Evolutionary conservation across 2,329 filamentous ascomycete genomes (phyloP).

Genomic region (Apiospora marii): DNA sequence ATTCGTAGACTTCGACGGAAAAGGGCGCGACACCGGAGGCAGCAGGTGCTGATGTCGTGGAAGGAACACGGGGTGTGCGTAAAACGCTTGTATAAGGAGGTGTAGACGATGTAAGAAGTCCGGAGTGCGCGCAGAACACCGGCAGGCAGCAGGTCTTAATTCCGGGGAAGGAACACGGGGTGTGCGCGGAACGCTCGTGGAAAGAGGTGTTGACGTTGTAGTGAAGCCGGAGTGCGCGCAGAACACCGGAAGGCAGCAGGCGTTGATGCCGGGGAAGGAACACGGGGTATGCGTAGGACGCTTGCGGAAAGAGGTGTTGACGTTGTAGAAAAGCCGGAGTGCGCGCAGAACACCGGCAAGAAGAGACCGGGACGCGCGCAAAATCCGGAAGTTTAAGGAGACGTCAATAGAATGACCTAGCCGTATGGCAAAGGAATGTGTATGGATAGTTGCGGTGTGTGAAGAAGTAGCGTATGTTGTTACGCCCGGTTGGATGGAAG

Average conservation of each 20-base stretch:
- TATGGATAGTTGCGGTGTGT: conserved; percentile 31
- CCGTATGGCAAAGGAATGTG: neutral
- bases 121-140: conserved; percentile 1
- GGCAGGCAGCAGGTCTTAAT: neutral
- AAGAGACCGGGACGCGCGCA: conserved; percentile 14
- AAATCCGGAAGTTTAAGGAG: neutral
- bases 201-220: no score
- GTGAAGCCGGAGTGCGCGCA: no score
- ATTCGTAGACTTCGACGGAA: no score
- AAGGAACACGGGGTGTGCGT: neutral
- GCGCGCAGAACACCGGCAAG: conserved; percentile 1
- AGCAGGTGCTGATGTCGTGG: neutral
- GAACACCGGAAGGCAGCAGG: conserved; percentile 1
- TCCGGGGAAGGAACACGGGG: no score
- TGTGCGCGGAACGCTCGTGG: no score
- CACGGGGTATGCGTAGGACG: neutral
- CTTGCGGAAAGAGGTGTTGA: neutral
- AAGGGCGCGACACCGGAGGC: neutral
- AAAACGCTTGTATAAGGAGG: neutral
- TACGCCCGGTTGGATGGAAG: conserved; percentile 24
- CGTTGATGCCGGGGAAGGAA: neutral
- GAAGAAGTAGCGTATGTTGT: conserved; percentile 33
- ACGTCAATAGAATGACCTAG: neutral
- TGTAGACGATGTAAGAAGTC: neutral
- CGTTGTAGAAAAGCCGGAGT: neutral